phyloP scores from a whole-genome alignment of 1,284 basidiomycete species.

The Sphagnurus paluster region DNA sequence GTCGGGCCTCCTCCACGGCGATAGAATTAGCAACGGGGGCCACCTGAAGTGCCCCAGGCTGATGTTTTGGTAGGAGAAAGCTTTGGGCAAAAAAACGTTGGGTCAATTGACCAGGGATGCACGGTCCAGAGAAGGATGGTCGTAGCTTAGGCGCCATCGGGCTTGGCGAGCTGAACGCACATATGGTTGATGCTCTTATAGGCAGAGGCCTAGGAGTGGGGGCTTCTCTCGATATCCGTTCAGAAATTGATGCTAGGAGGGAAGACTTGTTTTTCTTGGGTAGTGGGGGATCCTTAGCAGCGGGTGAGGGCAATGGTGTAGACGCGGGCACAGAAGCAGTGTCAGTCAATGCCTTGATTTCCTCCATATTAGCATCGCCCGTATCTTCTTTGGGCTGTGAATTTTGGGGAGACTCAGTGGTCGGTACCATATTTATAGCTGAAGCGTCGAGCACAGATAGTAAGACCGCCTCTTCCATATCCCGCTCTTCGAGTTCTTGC shows the following conservation, averaged over 20 bases:
- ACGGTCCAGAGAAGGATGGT: neutral
- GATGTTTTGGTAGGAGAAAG: constrained; percentile 9
- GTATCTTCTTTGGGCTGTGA: too few relatives aligned
- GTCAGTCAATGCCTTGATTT: too few relatives aligned
- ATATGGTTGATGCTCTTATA: too few relatives aligned
- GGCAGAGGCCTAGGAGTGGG: too few relatives aligned
- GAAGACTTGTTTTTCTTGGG: too few relatives aligned
- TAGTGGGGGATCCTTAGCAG: too few relatives aligned
- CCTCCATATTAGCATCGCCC: too few relatives aligned
- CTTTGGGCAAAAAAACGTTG: constrained; percentile 17
- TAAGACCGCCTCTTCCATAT: neutral
- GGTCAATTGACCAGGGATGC: constrained; percentile 10
- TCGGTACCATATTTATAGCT: neutral
- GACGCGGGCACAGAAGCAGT: too few relatives aligned
- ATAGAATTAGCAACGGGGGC: neutral
- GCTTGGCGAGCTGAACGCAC: neutral
- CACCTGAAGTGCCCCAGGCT: too few relatives aligned
- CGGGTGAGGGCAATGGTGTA: too few relatives aligned
- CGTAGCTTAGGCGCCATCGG: neutral
- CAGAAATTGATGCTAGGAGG: too few relatives aligned
- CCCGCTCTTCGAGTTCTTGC: neutral
- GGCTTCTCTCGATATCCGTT: too few relatives aligned
- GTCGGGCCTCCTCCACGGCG: neutral
- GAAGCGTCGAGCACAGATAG: neutral
- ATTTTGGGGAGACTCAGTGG: neutral